Base-by-base conservation (phyloP, 106 monocot genomes). In the Hemerocallis citrina region DNA sequence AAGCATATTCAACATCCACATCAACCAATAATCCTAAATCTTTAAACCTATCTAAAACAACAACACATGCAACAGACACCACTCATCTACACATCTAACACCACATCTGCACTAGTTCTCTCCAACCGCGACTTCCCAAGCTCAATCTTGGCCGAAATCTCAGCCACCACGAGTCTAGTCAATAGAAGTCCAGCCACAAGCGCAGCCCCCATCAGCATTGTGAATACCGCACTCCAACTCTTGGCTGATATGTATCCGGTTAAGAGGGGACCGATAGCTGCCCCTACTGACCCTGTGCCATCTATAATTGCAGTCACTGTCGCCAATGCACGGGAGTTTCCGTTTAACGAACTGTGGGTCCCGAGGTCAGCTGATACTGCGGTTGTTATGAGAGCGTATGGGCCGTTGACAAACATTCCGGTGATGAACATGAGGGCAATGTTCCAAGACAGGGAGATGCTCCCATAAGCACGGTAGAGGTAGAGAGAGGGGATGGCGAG, bases 261-360 rank as follows among this genome's bases (percentile, higher is more conserved):
- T 22, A 92, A 69, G 33, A 92, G 60, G 7, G 91, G 91, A 0
- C 91, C 91, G n/a, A 92, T 41, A 1, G 91, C 91, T 0, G 91
- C 91, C 37, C 91, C 86, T 1, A 83, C 74, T 16, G 91, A 92
- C 5, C 91, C 86, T 4, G 91, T 92, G 8, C 91, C 91, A 28
- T 92, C 86, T 29, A 92, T 92, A 52, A 92, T 86, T 3, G 91
- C 91, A 21, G 91, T 83, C 40, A 86, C 91, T 1, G 86, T 92
- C 0, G 91, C 91, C 57, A 92, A 39, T 9, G 91, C 85, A 14
- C 91, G 79, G 6, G 91, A 82, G 43, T 79, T 85, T 34, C 91
- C 86, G 13, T 75, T 69, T 59, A 89, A 47, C 12, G 89, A 89
- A 52, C 72, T 75, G 62, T 89, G 89, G 0, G 91, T 86, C 47